Base-by-base conservation (phyloP, 2,329 filamentous ascomycete species). In the Phaeosphaeria sp. region DNA sequence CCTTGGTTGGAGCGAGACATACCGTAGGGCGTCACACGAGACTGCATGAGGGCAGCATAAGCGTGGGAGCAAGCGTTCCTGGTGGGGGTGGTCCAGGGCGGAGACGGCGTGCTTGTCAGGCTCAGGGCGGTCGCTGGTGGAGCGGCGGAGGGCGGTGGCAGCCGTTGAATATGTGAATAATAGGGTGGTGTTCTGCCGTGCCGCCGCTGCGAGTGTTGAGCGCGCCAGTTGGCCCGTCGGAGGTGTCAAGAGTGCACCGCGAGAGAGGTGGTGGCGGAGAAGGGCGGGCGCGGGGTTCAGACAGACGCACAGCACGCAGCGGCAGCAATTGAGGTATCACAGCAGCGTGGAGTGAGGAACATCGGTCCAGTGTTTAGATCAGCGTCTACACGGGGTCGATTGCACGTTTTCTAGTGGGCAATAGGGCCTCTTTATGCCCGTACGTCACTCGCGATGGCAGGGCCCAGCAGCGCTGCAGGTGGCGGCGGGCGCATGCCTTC, bases 11-110 rank as follows among this genome's bases (percentile, higher is more conserved):
- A 74, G 71, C 71, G 71, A 59, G 56, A 74, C 74, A 58, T 75
- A 79, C 77, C 77, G 67, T 71, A 74, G 56, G 77, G 77, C 71
- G 73, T 75, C 66, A 78, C 75, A 62, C 72, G 73, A 69, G 75
- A 76, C 74, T 78, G 77, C 76, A 78, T 78, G 68, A 68, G 62
- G 66, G 73, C 68, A 77, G 74, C 72, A 74, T 73, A 78, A 77
- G 76, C 74, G 74, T 75, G 74, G 72, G 71, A 69, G 66, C 61
- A 55, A 60, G 68, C 55, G 66, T 57, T 58, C 57, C 54, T 60
- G 67, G 71, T 73, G 69, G 73, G 71, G 71, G 71, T 60, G 66
- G 63, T 60, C 62, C 60, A 55, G 53, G 60, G 51, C 58, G 54
- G 54, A 51, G 54, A 57, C 55, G 60, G 60, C 61, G 61, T 60